Base-by-base conservation (phyloP, 1,284 basidiomycete genomes). In the Hemileia vastatrix region DNA sequence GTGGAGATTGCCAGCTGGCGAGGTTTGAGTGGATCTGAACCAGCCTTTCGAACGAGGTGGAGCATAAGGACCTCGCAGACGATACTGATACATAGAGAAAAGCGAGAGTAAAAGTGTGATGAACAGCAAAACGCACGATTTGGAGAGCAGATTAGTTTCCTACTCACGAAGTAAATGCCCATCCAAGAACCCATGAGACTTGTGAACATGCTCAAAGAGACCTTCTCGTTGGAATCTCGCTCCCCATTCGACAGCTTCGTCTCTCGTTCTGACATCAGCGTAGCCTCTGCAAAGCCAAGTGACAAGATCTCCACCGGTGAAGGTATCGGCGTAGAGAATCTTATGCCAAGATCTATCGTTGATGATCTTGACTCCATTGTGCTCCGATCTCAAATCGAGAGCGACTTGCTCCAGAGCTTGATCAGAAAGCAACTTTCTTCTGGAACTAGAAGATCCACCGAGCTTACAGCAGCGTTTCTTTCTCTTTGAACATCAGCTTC, bases 281-380 rank as follows among this genome's bases (percentile, higher is more conserved):
- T 69, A 76, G 43, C 70, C 64, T 32, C 59, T 61, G 58, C 69
- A 72, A 49, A 76, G 65, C 71, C 72, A 76, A 11, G 68, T 70
- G 23, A 74, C 72, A 40, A 76, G 66, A 40, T 76, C 74, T 4
- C 70, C 65, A 18, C 74, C 74, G 5, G 69, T 72, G 44, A 76
- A 73, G 8, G 69, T 68, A 40, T 72, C 67, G n/a, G 65, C 61
- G 50, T 74, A 73, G 32, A 69, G 48, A 60, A 73, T 70, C n/a
- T 67, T 63, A 49, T 75, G 68, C 74, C 74, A 76, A 23, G 70
- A 66, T 15, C 72, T 66, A 44, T 73, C 72, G 45, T 72, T 67
- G 15, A 40, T 40, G 60, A 76, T 70, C 60, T 68, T 66, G 55
- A 73, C 53, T 24, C 71, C 72, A 44, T 21, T 54, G 9, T 32